Evolutionary conservation across 495 filamentous ascomycete genomes (phyloP), one percentile per base, ranked within the genome.

Genomic region (Tuber aestivum): DNA sequence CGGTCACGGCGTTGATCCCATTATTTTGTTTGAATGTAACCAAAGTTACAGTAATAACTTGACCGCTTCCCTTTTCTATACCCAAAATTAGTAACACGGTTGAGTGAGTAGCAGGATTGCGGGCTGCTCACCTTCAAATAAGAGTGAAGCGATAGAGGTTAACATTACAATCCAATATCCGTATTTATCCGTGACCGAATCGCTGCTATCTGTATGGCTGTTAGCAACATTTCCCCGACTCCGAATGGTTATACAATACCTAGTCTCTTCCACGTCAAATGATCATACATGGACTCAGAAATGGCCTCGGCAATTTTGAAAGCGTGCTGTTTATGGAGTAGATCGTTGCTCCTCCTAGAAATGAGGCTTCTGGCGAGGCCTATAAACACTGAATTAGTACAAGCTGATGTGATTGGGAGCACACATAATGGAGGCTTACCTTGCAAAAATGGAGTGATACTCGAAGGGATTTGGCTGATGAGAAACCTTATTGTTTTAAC

Each of bases 91-190:
- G 74, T 21, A 73, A 71, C 14, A 70, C 41, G 70, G 27, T 27
- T 74, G 40, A 41, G 75, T 56, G 32, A 69, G 76, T 61, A 41
- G 38, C 16, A 69, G 76, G 70, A 35, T 14, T 32, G 72, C 9
- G 38, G 56, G 32, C 27, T 41, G 75, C 83, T 80, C 84, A 87
- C 88, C 86, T 84, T 97, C 94, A 76, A 94, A 89, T 70, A 97
- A 85, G 81, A 97, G 86, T 76, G 93, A 91, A 44, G 90, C 90
- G 56, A 96, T 85, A 0, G 91, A 90, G 70, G 91, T 90, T 21
- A 97, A 84, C 81, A 93, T 91, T 41, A 93, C 89, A 73, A 93
- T 92, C 86, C 91, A 93, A 82, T 95, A 95, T 2, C 90, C 88
- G 80, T 93, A 92, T 72, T 88, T 86, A 83, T 87, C 79, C 20